Conservation (phyloP, 441 rosid genomes). For the Erodium trifolium region DNA sequence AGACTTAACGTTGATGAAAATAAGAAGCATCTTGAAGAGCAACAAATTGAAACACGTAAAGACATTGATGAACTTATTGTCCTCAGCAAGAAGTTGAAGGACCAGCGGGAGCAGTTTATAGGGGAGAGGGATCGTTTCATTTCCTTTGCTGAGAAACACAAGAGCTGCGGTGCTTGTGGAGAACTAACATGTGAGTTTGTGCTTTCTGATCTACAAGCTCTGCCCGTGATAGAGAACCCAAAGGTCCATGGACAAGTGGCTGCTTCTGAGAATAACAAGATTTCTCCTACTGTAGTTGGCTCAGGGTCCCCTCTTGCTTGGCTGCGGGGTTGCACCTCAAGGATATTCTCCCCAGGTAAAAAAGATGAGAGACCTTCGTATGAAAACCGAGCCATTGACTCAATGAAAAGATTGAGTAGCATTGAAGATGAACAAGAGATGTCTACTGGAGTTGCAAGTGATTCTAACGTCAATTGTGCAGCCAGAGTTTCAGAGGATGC, state of each 20-base stretch:
- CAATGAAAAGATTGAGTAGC: constrained; percentile 29
- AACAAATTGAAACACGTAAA: constrained; percentile 66
- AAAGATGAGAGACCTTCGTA: constrained; percentile 23
- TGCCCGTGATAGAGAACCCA: constrained; percentile 47
- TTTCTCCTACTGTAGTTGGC: constrained; percentile 28
- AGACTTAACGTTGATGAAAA: constrained; percentile 56
- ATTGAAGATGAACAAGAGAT: constrained; percentile 34
- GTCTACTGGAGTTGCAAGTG: constrained; percentile 36
- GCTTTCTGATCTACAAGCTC: constrained; percentile 53
- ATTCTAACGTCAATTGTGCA: constrained; percentile 31
- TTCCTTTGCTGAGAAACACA: constrained; percentile 60
- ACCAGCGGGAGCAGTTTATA: constrained; percentile 64
- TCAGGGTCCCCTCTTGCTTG: constrained; percentile 62
- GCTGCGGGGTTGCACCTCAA: constrained; percentile 81
- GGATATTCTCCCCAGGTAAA: constrained; percentile 72
- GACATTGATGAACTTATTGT: constrained; percentile 77
- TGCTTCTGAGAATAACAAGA: constrained; percentile 24
- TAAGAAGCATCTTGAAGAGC: constrained; percentile 63
- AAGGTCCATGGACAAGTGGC: constrained; percentile 27
- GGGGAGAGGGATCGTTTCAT: constrained; percentile 80
- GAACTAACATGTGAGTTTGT: constrained; percentile 57
- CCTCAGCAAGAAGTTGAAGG: constrained; percentile 69
- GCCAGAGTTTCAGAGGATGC: constrained; percentile 28
- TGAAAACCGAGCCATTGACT: constrained; percentile 30
- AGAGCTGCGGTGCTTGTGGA: constrained; percentile 60